Base-by-base conservation (phyloP, 495 filamentous ascomycete genomes). In the Penicillium cataractarum region DNA sequence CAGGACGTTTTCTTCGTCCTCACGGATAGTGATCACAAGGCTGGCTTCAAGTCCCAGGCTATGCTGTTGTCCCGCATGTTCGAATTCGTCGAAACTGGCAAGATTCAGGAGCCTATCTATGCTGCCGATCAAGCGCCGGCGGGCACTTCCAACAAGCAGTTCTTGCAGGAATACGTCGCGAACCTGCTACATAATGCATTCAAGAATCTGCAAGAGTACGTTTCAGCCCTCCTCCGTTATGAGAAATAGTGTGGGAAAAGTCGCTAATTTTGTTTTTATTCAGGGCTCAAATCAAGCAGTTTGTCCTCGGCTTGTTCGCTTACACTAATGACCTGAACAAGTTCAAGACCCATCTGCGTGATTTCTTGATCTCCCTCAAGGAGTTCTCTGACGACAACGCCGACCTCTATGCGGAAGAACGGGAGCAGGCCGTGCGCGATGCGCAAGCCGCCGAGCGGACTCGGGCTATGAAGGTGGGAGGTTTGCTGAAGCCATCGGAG, bases 1-100 rank as follows among this genome's bases (percentile, higher is more conserved):
- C 95, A 98, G 77, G 95, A 99, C 72, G 91, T 97, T 19, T 97
- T 99, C 84, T 99, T 98, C 72, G 95, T 99, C 21, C 83, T 99
- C 55, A 97, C 94, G 3, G 95, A 99, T 74, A 91, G 90, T 63
- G 96, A 99, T 68, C 95, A 99, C 80, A 99, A 98, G 82, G 94
- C 95, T 62, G 95, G 85, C 0, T 99, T 98, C 83, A 99, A 98
- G 79, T 91, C 91, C 10, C 95, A 99, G 76, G 93, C 93, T 2
- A 85, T 94, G 83, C 82, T 99, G 42, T 80, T 99, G 52, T 92
- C 94, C 50, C 89, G 93, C 66, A 94, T 99, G 90, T 97, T 99
- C 79, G 93, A 91, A 78, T 93, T 97, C 51, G 86, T 97, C 15
- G 84, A 89, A 55, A 82, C 85, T 3, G 90, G 91, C 27, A 97